Base-by-base conservation (phyloP, 352 stramenopile genomes). In the Pythium diclinum region DNA sequence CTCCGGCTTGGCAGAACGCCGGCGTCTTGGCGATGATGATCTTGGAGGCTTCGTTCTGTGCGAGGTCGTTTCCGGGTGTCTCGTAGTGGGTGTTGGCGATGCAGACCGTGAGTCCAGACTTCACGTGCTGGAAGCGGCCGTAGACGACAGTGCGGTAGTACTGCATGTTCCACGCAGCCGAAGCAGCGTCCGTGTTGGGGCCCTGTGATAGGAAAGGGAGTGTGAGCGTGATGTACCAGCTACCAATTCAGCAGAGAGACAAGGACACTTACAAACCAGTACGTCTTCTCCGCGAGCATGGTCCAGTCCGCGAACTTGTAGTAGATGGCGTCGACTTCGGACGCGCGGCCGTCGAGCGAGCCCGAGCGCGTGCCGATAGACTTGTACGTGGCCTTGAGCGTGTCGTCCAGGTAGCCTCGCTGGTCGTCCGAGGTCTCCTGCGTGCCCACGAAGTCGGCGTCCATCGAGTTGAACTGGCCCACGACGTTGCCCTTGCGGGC, bases 51-150 rank as follows among this genome's bases (percentile, higher is more conserved):
- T 92, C 72, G 19, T 77, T 71, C 71, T 93, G 85, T 13, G 82
- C 82, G 46, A 86, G 74, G 33, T 91, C 75, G 19, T 91, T 90
- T 6, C 85, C 85, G 17, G 80, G 83, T 2, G 81, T 94, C 71
- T 94, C 85, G 65, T 88, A 94, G 75, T 92, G 85, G 49, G 85
- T 92, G 69, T 94, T 94, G 32, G 92, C 57, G 16, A 94, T 67
- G 33, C 85, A 94, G 1, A 88, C 81, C 0, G 78, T 89, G 14
- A 80, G 65, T 16, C 81, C 79, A 1, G 75, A 85, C n/a, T 58
- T 60, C 52, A 78, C 79, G 66, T 92, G 81, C 61, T 91, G 56
- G 71, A 94, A 94, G 49, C 85, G 85, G 4, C 76, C 85, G 71
- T 76, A 90, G 17, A 87, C 77, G 46, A 71, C 82, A 21, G 81